A percentile compares a stretch with the other conserved stretches of the same genome.
Conservation (phyloP, 495 filamentous ascomycete species). For the Rhypophila decipiens region DNA sequence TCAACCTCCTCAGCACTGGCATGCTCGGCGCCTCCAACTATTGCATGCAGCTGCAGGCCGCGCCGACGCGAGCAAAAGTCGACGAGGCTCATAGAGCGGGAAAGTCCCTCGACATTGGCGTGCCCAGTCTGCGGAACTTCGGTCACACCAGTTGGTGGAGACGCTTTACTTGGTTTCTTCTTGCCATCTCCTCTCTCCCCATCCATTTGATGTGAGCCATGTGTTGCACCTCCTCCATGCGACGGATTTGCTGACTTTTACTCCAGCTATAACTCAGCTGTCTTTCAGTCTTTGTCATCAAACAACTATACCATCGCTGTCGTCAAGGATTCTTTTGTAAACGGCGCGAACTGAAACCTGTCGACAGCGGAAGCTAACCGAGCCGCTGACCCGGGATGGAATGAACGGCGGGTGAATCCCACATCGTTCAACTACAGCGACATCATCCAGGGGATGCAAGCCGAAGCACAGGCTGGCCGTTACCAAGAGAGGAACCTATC, state of each 20-base stretch:
- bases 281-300: slow-evolving; percentile 34
- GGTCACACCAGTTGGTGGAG: neutral
- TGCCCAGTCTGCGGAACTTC: neutral
- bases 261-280: slow-evolving; percentile 36
- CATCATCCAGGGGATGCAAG: slow-evolving; percentile 17
- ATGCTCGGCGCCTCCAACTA: slow-evolving; percentile 6
- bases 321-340: slow-evolving; percentile 13
- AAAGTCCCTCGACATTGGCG: neutral
- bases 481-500: slow-evolving; percentile 15
- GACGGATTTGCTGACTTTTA: slow-evolving; percentile 27
- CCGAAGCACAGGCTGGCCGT: slow-evolving; percentile 1
- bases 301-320: slow-evolving; percentile 28
- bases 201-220: slow-evolving; percentile 10
- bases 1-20: slow-evolving; percentile 6
- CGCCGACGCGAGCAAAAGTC: slow-evolving; percentile 4
- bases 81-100: neutral
- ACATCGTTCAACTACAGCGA: slow-evolving; percentile 8
- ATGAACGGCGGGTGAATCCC: slow-evolving; percentile 10
- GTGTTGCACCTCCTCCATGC: slow-evolving; percentile 23
- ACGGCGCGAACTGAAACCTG: slow-evolving; percentile 9
- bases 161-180: neutral
- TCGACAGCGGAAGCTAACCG: slow-evolving; percentile 1
- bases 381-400: slow-evolving; percentile 7
- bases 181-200: neutral
- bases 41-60: slow-evolving; percentile 8